Percentiles rank a stretch among this genome's conserved stretches.
Evolutionary conservation across 225 moss, liverwort and hornwort genomes (phyloP).

Genomic region (Bryum argenteum): DNA sequence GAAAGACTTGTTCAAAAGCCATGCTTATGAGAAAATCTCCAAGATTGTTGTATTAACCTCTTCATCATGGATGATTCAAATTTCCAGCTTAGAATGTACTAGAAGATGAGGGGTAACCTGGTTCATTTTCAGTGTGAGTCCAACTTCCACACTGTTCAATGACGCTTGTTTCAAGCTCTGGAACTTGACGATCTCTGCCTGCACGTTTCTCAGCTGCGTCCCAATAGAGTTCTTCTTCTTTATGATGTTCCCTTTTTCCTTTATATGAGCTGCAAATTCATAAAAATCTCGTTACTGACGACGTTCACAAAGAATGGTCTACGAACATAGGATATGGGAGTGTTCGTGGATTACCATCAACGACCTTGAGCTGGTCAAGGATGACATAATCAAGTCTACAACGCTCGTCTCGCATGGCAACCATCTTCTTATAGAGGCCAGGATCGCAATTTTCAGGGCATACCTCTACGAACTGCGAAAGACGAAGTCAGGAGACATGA

Average conservation of each 20-base stretch:
- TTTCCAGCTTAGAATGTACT: background rate
- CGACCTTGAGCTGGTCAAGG: conserved; percentile 71
- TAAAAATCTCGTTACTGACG: background rate
- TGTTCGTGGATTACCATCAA: conserved; percentile 59
- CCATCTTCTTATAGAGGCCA: conserved; percentile 72
- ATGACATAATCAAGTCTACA: conserved; percentile 67
- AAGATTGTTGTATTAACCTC: too few species aligned
- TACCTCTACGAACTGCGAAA: conserved; percentile 58
- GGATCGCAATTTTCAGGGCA: conserved; percentile 78
- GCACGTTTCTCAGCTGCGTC: conserved; percentile 49
- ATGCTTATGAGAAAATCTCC: too few species aligned
- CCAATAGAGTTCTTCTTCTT: conserved; percentile 62
- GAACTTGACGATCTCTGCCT: conserved; percentile 66
- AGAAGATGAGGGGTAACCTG: conserved; percentile 53
- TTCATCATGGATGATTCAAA: too few species aligned
- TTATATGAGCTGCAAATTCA: conserved; percentile 42
- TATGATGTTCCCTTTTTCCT: conserved; percentile 67
- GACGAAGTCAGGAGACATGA: background rate
- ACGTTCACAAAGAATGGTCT: background rate
- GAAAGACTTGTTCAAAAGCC: too few species aligned
- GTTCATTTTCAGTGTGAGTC: conserved; percentile 71
- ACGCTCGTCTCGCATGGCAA: conserved; percentile 71
- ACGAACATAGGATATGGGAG: background rate
- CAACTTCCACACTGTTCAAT: conserved; percentile 75
- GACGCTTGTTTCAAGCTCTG: conserved; percentile 74